Percentiles rank a stretch among this genome's conserved stretches.
Conservation (phyloP, 2,329 filamentous ascomycete genomes). For the Hymenoscyphus salicellus region DNA sequence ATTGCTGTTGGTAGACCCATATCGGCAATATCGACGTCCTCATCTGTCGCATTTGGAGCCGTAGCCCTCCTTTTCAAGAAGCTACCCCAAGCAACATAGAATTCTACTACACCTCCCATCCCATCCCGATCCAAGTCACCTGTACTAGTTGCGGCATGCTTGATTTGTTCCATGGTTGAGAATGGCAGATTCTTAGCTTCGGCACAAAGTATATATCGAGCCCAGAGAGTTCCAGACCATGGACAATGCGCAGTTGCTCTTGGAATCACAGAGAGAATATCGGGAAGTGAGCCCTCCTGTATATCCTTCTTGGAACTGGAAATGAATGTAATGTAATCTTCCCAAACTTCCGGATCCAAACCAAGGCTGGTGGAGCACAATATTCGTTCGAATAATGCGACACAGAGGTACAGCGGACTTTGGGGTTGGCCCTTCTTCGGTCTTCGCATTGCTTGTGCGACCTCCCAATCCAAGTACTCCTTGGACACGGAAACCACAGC, state of each 20-base stretch:
- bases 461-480: conserved; percentile 86
- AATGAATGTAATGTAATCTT: conserved; percentile 57
- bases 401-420: conserved; percentile 50
- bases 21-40: conserved; percentile 85
- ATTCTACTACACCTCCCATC: conserved; percentile 83
- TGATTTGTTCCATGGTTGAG: conserved; percentile 79
- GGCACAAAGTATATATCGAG: conserved; percentile 78
- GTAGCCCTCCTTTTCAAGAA: conserved; percentile 86
- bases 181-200: conserved; percentile 77
- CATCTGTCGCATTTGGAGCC: conserved; percentile 67
- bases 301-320: conserved; percentile 23
- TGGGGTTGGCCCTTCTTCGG: conserved; percentile 44
- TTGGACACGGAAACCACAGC: conserved; percentile 51
- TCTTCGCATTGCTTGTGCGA: conserved; percentile 57
- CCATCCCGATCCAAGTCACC: conserved; percentile 81
- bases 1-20: conserved; percentile 82
- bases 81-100: conserved; percentile 92
- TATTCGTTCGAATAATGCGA: conserved; percentile 75
- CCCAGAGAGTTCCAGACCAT: conserved; percentile 89
- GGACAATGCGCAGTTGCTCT: conserved; percentile 87
- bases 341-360: conserved; percentile 73
- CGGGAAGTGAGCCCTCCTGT: conserved; percentile 41
- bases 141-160: conserved; percentile 85
- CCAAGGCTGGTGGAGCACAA: conserved; percentile 62
- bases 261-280: conserved; percentile 68